phyloP scores from a whole-genome alignment of 2,329 filamentous ascomycete species.

The Pseudonectria foliicola region DNA sequence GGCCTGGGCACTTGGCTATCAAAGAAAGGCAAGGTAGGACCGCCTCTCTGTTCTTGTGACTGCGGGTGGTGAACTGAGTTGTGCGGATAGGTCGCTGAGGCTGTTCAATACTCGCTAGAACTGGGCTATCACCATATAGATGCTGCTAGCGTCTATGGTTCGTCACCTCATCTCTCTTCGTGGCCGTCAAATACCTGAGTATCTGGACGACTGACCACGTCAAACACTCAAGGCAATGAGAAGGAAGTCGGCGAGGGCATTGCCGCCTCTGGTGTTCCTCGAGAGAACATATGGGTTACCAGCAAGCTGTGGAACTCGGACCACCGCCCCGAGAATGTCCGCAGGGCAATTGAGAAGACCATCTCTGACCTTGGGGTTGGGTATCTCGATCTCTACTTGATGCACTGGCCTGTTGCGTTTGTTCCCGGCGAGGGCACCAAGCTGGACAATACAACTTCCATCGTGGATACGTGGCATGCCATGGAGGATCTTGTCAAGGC shows the following conservation, averaged over 20 bases:
- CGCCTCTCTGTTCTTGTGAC: too few species aligned
- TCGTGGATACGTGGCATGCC: slow-evolving; percentile 25
- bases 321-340: slow-evolving; percentile 22
- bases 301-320: slow-evolving; percentile 30
- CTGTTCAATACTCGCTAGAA: too few species aligned
- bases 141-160: too few species aligned
- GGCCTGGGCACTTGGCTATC: too few species aligned
- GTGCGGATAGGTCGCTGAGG: too few species aligned
- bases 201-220: too few species aligned
- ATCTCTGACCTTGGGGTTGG: slow-evolving; percentile 24
- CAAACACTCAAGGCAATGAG: slow-evolving; percentile 38
- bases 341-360: slow-evolving; percentile 22
- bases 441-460: slow-evolving; percentile 12
- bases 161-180: too few species aligned
- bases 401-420: slow-evolving; percentile 23
- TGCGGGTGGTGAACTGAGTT: too few species aligned
- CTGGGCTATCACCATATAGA: too few species aligned
- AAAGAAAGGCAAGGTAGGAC: too few species aligned
- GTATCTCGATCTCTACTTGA: slow-evolving; percentile 27
- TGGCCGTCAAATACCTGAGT: too few species aligned
- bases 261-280: slow-evolving; percentile 17
- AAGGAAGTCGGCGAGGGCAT: slow-evolving; percentile 42
- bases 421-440: slow-evolving; percentile 12
- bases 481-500: slow-evolving; percentile 21
- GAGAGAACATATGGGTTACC: slow-evolving; percentile 23